Conservation (phyloP, 768 basidiomycete species). For the Ephemerocybe angulata region DNA sequence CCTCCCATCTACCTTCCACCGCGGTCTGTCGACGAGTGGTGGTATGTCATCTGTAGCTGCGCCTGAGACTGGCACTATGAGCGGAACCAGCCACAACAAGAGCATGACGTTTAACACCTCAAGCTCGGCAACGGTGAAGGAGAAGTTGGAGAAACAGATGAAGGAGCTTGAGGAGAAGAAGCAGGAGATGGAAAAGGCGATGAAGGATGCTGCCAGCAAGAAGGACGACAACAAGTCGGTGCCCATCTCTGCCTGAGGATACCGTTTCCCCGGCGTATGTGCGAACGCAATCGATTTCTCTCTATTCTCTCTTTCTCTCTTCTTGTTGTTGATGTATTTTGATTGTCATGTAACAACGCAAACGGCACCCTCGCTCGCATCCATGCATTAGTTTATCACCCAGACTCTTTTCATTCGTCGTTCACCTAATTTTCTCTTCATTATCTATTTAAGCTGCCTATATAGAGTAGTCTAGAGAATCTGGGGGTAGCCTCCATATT, state of each 20-base stretch:
- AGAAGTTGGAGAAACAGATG: constrained; percentile 46
- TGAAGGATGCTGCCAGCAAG: constrained; percentile 52
- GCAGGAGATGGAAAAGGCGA: constrained; percentile 65
- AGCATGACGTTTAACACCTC: constrained; percentile 69
- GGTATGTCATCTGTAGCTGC: constrained; percentile 59
- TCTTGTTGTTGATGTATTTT: neutral
- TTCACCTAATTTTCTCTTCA: too few relatives aligned
- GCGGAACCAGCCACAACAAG: constrained; percentile 59
- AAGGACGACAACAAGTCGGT: constrained; percentile 42
- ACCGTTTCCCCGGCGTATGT: too few relatives aligned
- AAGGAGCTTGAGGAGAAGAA: constrained; percentile 46
- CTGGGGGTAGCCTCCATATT: too few relatives aligned
- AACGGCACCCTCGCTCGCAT: neutral
- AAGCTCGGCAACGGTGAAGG: constrained; percentile 39
- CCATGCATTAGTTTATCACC: neutral
- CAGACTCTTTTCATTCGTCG: neutral
- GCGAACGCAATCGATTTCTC: too few relatives aligned
- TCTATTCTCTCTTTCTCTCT: neutral
- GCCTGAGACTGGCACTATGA: constrained; percentile 66
- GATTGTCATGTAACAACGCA: neutral
- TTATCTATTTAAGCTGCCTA: neutral
- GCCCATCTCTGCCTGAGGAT: neutral
- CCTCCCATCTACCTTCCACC: constrained; percentile 75
- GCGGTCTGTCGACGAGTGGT: constrained; percentile 59
- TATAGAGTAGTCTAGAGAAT: neutral